These are phyloP conservation scores for Puccinia hordei DNA, from an alignment of 1,284 basidiomycete genomes.

Conservation along the genomic window DNA sequence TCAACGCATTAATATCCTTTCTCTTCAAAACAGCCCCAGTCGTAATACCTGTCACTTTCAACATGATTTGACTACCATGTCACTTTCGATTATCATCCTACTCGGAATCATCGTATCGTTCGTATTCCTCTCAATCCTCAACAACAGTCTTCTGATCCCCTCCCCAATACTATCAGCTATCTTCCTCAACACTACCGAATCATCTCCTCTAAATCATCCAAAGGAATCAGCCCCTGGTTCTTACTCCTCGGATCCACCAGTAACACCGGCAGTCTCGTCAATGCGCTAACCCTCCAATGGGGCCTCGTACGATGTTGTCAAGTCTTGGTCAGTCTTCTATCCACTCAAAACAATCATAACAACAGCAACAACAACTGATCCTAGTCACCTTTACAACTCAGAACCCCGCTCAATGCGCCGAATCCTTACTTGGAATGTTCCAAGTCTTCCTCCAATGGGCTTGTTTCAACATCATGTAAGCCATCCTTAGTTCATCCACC, in stretches of 20 bases:
- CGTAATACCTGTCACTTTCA: conserved; percentile 53
- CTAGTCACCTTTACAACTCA: conserved; percentile 58
- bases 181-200: conserved; percentile 70
- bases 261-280: conserved; percentile 60
- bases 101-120: conserved; percentile 82
- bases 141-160: no score
- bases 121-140: no score
- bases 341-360: no score
- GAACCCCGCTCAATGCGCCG: conserved; percentile 74
- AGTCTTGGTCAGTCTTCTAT: conserved; percentile 69
- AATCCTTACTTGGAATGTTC: conserved; percentile 77
- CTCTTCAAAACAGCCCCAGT: conserved; percentile 5
- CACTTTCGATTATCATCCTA: conserved; percentile 75
- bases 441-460: conserved; percentile 84
- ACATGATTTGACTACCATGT: conserved; percentile 73
- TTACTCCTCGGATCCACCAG: conserved; percentile 83
- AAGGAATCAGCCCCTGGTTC: conserved; percentile 89
- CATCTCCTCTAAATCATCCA: conserved; percentile 72
- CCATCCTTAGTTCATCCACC: conserved; percentile 52
- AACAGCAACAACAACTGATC: no score
- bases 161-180: conserved; percentile 35
- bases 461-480: conserved; percentile 80
- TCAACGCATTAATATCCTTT: no score
- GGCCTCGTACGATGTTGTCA: conserved; percentile 79
- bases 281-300: conserved; percentile 79